Conservation (phyloP, 2,329 filamentous ascomycete genomes). For the Colletotrichum eleusines region DNA sequence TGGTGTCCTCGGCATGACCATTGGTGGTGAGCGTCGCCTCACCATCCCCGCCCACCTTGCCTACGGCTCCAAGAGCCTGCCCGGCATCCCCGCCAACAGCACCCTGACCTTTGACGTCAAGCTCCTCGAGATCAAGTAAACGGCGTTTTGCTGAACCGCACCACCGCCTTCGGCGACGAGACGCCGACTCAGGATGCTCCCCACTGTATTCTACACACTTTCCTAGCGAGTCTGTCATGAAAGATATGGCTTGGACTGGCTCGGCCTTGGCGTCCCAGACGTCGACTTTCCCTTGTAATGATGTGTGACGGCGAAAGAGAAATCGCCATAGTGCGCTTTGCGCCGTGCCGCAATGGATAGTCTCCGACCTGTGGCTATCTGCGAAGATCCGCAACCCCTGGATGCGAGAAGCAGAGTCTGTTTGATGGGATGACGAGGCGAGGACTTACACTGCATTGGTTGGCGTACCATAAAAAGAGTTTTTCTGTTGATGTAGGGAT, state of each 20-base stretch:
- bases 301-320: slow-evolving; percentile 36
- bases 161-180: slow-evolving; percentile 26
- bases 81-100: slow-evolving; percentile 92
- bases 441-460: slow-evolving; percentile 63
- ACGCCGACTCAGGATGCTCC: slow-evolving; percentile 27
- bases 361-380: slow-evolving; percentile 62
- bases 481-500: slow-evolving; percentile 46
- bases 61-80: slow-evolving; percentile 86
- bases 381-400: slow-evolving; percentile 53
- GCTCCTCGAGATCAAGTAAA: slow-evolving; percentile 85
- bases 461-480: slow-evolving; percentile 60
- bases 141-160: slow-evolving; percentile 18
- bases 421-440: slow-evolving; percentile 63
- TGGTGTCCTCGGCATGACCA: slow-evolving; percentile 90
- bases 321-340: slow-evolving; percentile 45
- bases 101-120: slow-evolving; percentile 93
- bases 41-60: slow-evolving; percentile 88
- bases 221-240: slow-evolving; percentile 21
- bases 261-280: slow-evolving; percentile 25
- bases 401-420: slow-evolving; percentile 54
- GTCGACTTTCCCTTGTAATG: slow-evolving; percentile 42
- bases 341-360: slow-evolving; percentile 56
- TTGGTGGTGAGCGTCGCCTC: slow-evolving; percentile 93
- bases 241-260: slow-evolving; percentile 25
- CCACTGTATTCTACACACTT: slow-evolving; percentile 39